phyloP scores from a whole-genome alignment of 148 eudicot genomes.

The Agrostemma githago region DNA sequence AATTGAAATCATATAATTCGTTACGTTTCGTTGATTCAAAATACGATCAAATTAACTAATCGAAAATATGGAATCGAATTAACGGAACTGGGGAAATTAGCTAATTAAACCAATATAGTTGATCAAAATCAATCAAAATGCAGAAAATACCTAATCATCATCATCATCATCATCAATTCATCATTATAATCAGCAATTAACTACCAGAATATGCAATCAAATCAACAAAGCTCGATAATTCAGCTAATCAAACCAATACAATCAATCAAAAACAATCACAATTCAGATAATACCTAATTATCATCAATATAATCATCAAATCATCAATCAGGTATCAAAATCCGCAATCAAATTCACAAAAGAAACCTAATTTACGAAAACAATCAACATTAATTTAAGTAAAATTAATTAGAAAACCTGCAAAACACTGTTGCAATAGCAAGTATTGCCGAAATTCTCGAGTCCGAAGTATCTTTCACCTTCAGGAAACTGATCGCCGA shows the following conservation, averaged over 20 bases:
- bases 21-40: neutral
- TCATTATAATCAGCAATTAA: neutral
- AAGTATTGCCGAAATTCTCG: slow-evolving; percentile 89
- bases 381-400: neutral
- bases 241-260: neutral
- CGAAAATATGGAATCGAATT: too few relatives aligned
- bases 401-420: slow-evolving; percentile 32
- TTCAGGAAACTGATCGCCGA: slow-evolving; percentile 90
- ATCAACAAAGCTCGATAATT: neutral
- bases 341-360: neutral
- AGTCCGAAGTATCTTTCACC: slow-evolving; percentile 82
- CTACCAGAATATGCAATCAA: neutral
- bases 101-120: neutral
- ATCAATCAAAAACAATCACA: neutral
- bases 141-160: too few relatives aligned
- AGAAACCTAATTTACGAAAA: slow-evolving; percentile 19
- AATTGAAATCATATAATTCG: neutral
- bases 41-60: neutral
- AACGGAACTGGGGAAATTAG: neutral
- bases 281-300: neutral
- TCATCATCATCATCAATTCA: neutral
- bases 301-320: too few relatives aligned
- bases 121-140: neutral
- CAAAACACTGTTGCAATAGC: slow-evolving; percentile 81
- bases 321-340: neutral